Percentiles rank a stretch among this genome's conserved stretches.
phyloP scores from a whole-genome alignment of 2,329 filamentous ascomycete species.

The Parascedosporium putredinis region DNA sequence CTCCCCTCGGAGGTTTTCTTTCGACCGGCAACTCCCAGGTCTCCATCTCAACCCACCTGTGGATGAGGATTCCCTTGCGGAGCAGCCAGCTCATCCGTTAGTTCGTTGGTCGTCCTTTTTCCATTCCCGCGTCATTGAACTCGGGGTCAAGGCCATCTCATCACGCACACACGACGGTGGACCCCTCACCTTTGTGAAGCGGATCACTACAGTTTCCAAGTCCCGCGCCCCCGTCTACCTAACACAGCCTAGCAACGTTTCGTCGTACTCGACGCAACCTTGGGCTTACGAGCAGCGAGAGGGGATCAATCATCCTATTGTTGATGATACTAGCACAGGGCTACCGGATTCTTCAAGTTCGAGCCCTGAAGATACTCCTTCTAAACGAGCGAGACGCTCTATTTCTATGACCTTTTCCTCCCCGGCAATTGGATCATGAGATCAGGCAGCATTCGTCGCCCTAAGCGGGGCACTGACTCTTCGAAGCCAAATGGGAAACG shows the following conservation, averaged over 20 bases:
- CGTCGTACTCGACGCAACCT: not conserved
- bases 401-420: slow-evolving; percentile 51
- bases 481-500: slow-evolving; percentile 24
- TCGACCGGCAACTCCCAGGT: slow-evolving; percentile 20
- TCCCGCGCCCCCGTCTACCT: slow-evolving; percentile 3
- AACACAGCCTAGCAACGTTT: not conserved
- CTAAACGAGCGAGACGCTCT: slow-evolving; percentile 39
- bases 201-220: slow-evolving; percentile 15
- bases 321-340: not conserved
- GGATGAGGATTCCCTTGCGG: slow-evolving; percentile 1
- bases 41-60: not conserved
- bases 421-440: slow-evolving; percentile 45
- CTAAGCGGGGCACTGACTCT: slow-evolving; percentile 32
- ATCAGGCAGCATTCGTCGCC: slow-evolving; percentile 44
- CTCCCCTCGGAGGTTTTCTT: slow-evolving; percentile 19
- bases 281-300: not conserved
- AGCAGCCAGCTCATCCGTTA: slow-evolving; percentile 2
- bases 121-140: slow-evolving; percentile 29
- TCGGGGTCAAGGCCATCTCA: slow-evolving; percentile 17
- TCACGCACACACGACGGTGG: slow-evolving; percentile 20
- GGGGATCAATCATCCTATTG: not conserved
- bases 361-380: slow-evolving; percentile 28
- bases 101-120: slow-evolving; percentile 47
- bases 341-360: slow-evolving; percentile 8
- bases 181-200: slow-evolving; percentile 15